Percentiles rank a stretch among this genome's conserved stretches.
Evolutionary conservation across 371 early-diverging fungal species (phyloP).

Genomic region (Entomophthora muscae): DNA sequence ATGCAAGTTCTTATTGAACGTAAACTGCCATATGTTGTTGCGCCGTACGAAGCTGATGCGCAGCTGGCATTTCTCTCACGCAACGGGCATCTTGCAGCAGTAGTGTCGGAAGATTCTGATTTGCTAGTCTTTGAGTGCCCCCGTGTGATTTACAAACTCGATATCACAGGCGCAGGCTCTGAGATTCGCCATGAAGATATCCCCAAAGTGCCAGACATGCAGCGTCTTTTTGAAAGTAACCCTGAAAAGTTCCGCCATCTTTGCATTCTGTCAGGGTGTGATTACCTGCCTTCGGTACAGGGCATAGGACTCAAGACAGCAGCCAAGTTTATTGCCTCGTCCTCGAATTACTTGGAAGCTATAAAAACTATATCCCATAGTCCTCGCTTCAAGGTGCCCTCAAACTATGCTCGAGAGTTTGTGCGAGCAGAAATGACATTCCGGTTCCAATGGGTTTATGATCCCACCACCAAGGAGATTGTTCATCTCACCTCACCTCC

Average conservation of each 20-base stretch:
- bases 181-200: slow-evolving; percentile 34
- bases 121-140: slow-evolving; percentile 85
- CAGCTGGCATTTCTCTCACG: slow-evolving; percentile 79
- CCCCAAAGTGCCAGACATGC: slow-evolving; percentile 21
- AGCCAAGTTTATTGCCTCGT: slow-evolving; percentile 30
- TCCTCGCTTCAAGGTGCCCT: slow-evolving; percentile 17
- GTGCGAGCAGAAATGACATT: slow-evolving; percentile 61
- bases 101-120: slow-evolving; percentile 97
- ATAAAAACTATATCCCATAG: slow-evolving; percentile 16
- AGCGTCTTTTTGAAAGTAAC: slow-evolving; percentile 30
- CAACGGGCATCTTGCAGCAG: slow-evolving; percentile 47
- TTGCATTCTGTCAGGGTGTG: slow-evolving; percentile 94
- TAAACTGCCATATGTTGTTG: slow-evolving; percentile 65
- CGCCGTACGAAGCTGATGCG: slow-evolving; percentile 98
- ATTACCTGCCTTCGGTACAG: slow-evolving; percentile 70
- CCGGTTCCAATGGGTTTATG: slow-evolving; percentile 64
- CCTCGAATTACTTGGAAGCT: slow-evolving; percentile 18
- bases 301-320: slow-evolving; percentile 85
- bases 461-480: slow-evolving; percentile 24
- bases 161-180: slow-evolving; percentile 41
- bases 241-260: slow-evolving; percentile 57
- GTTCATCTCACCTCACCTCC: slow-evolving; percentile 38
- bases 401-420: slow-evolving; percentile 39
- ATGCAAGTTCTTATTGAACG: slow-evolving; percentile 49
- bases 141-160: slow-evolving; percentile 62